Percentiles rank a stretch among this genome's conserved stretches.
These are phyloP conservation scores for Aspergillus biplanus DNA, from an alignment of 495 filamentous ascomycete genomes.

Conservation along the genomic window DNA sequence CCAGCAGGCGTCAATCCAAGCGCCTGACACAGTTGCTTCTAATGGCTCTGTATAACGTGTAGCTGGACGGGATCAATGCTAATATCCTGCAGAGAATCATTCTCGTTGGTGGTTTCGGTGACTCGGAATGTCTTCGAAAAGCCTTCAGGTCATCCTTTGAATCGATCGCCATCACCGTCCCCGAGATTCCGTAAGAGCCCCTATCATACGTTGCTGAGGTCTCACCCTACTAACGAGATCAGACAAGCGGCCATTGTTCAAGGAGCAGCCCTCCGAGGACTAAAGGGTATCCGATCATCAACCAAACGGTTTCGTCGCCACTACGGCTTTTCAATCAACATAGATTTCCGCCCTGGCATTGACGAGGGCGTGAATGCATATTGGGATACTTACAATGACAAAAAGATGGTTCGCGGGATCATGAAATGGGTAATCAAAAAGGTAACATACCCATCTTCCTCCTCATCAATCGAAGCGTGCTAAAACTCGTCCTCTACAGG, in stretches of 20 bases:
- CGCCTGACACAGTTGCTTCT: not conserved
- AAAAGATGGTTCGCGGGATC: not conserved
- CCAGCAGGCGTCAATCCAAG: constrained; percentile 25
- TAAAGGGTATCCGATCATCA: constrained; percentile 7
- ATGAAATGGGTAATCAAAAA: constrained; percentile 18
- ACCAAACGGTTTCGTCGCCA: constrained; percentile 11
- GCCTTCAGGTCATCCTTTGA: constrained; percentile 40
- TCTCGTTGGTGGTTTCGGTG: constrained; percentile 73
- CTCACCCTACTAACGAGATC: not conserved
- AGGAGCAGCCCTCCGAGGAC: constrained; percentile 12
- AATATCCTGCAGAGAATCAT: constrained; percentile 50
- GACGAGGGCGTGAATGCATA: constrained; percentile 1
- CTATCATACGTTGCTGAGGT: not conserved
- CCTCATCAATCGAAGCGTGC: not conserved
- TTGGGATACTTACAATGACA: not conserved
- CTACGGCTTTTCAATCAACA: not conserved
- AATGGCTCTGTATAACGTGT: constrained; percentile 30
- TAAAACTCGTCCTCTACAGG: not conserved
- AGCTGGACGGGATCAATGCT: not conserved
- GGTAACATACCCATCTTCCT: too few species aligned
- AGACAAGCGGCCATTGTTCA: constrained; percentile 18
- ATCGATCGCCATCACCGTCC: constrained; percentile 29
- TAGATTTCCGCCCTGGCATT: not conserved
- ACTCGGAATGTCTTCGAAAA: constrained; percentile 58
- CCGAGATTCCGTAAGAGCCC: constrained; percentile 11